Percentiles rank a stretch among this genome's conserved stretches.
phyloP scores from a whole-genome alignment of 2,329 filamentous ascomycete genomes.

The Aspergillus neotritici region DNA sequence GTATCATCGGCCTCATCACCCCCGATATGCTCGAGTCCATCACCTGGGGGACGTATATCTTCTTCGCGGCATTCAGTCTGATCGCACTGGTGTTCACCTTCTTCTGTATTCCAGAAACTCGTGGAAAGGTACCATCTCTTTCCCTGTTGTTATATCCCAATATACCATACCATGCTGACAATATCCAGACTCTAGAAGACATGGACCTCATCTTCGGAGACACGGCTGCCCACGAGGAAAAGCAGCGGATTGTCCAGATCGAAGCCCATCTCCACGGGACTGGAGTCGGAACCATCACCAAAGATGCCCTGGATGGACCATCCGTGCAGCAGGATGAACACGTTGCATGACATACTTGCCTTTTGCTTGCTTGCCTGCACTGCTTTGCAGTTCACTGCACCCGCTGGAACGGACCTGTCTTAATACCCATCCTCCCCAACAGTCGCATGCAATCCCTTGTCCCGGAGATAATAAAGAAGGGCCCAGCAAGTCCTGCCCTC shows the following conservation, averaged over 20 bases:
- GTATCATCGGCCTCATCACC: conserved; percentile 34
- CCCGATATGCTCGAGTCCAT: conserved; percentile 35
- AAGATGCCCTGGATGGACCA: conserved; percentile 18
- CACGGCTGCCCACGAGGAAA: conserved; percentile 34
- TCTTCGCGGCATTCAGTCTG: conserved; percentile 35
- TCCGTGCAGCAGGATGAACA: conserved; percentile 19
- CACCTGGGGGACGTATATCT: conserved; percentile 36
- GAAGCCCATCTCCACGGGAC: conserved; percentile 32
- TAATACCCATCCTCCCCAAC: not conserved
- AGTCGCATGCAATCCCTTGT: too few species aligned
- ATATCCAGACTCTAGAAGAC: conserved; percentile 46
- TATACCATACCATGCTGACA: not conserved
- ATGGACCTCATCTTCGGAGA: conserved; percentile 48
- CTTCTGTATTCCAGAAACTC: conserved; percentile 33
- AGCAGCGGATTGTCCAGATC: conserved; percentile 35
- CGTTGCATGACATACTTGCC: conserved; percentile 4
- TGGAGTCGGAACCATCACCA: conserved; percentile 15
- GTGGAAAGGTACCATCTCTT: conserved; percentile 27
- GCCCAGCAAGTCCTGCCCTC: too few species aligned
- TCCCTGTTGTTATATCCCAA: not conserved
- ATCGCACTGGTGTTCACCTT: conserved; percentile 31
- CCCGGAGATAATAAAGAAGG: too few species aligned
- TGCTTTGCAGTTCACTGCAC: too few species aligned
- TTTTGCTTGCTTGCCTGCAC: not conserved
- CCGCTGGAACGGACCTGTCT: not conserved